These are phyloP conservation scores for Herpotrichia juniperi DNA, from an alignment of 2,329 filamentous ascomycete genomes.

Conservation along the genomic window DNA sequence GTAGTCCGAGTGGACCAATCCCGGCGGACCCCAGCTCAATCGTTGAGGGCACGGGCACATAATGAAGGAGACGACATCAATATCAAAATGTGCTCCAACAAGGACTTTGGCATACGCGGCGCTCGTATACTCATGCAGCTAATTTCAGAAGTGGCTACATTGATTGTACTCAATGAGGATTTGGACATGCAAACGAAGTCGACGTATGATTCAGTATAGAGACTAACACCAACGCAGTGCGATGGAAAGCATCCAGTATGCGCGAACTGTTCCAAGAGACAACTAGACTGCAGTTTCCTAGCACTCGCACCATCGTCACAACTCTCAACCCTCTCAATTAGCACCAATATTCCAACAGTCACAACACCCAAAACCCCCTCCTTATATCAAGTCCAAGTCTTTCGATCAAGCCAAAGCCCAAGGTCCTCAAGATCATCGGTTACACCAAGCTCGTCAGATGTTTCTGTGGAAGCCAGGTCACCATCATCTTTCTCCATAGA, in stretches of 20 bases:
- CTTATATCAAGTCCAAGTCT: slow-evolving; percentile 2
- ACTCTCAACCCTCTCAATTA: slow-evolving; percentile 21
- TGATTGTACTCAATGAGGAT: slow-evolving; percentile 1
- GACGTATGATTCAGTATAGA: background rate
- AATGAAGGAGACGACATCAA: too few relatives aligned
- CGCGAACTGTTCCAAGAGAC: slow-evolving; percentile 39
- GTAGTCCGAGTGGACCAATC: too few relatives aligned
- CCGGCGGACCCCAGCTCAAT: too few relatives aligned
- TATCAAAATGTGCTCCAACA: too few relatives aligned
- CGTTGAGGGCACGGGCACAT: too few relatives aligned
- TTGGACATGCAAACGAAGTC: background rate
- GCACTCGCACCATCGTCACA: slow-evolving; percentile 37
- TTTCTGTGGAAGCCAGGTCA: background rate
- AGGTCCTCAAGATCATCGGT: background rate
- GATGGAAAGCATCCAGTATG: slow-evolving; percentile 40
- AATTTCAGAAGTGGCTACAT: too few relatives aligned
- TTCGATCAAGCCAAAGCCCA: slow-evolving; percentile 1
- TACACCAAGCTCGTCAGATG: background rate
- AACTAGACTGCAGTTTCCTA: slow-evolving; percentile 40
- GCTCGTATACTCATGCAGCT: too few relatives aligned
- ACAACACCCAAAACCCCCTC: background rate
- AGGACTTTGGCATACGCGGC: too few relatives aligned
- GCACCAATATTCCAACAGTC: slow-evolving; percentile 4
- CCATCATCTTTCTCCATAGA: background rate
- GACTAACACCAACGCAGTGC: slow-evolving; percentile 33